Percentiles rank a stretch among this genome's conserved stretches.
phyloP scores from a whole-genome alignment of 805 yeast species.

The Wickerhamiella cacticola region DNA sequence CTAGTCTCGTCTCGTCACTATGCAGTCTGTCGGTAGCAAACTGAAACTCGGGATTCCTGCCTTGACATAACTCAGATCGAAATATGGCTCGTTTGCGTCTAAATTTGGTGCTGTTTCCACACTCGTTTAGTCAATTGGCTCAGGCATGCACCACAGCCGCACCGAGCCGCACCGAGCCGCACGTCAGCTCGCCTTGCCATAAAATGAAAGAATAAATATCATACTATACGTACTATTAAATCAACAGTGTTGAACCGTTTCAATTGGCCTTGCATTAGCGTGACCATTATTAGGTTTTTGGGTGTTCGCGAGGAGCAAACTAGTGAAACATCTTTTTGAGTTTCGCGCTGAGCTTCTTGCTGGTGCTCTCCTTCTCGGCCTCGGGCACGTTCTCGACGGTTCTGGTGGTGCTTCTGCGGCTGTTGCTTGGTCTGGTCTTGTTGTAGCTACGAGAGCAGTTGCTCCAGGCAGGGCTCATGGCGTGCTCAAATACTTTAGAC shows the following conservation, averaged over 20 bases:
- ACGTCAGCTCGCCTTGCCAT: neutral
- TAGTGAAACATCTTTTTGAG: conserved; percentile 5
- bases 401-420: conserved; percentile 6
- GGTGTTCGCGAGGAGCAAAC: too few species aligned
- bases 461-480: conserved; percentile 12
- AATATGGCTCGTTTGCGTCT: too few species aligned
- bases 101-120: too few species aligned
- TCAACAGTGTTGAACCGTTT: conserved; percentile 8
- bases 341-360: conserved; percentile 2
- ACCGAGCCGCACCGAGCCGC: neutral
- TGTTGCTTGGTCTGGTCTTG: conserved; percentile 3
- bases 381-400: neutral
- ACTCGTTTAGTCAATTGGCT: too few species aligned
- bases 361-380: neutral
- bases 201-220: conserved; percentile 5
- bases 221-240: conserved; percentile 3
- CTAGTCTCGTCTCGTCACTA: too few species aligned
- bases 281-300: neutral
- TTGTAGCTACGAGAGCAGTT: conserved; percentile 10
- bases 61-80: too few species aligned
- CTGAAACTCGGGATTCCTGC: too few species aligned
- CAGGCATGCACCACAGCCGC: too few species aligned
- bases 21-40: too few species aligned
- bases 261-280: conserved; percentile 5
- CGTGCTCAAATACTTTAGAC: conserved; percentile 7